Evolutionary conservation across 2,329 filamentous ascomycete species (phyloP), one percentile per base, ranked within the genome.

Genomic region (Microcyclospora pomicola): DNA sequence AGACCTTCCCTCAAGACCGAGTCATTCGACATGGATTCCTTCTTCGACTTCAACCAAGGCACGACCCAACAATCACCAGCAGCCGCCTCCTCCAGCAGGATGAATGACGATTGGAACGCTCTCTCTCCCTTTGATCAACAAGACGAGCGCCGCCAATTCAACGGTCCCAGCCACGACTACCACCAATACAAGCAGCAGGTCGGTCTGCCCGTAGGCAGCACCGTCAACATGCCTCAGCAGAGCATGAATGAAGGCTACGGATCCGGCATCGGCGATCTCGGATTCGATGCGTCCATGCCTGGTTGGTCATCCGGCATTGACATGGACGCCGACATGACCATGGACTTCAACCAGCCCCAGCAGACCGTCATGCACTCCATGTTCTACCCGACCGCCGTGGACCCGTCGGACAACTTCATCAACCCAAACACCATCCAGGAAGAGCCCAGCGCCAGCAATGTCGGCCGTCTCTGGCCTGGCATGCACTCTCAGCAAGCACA

Each of bases 101-200:
- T 47, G 39, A 24, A 24, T 7, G 19, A 24, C 7, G 19, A 24
- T 7, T 24, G 19, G 19, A 50, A 52, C 36, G 46, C 44, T 29
- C 34, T 55, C 31, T 51, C 46, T 30, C 54, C 55, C 27, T 59
- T 54, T 42, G 58, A 57, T 37, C 46, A 52, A 33, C 28, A 40
- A 12, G 56, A 61, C 42, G 56, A 60, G 40, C 51, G 48, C 12
- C 56, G 58, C 38, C 54, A 57, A 37, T 60, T 58, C 51, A 55
- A 50, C 44, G 56, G 55, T 32, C 88, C 91, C 7, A 94, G 85
- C 61, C 87, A 95, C 65, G 84, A 93, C 63, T 96, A 96, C 68
- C 83, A 86, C 54, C 77, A 84, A 56, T 92, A 95, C 67, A 83
- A 85, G 65, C 91, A 98, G 59, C 87, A 95, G 67, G 95, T 91